These are phyloP conservation scores for Hypomontagnella monticulosa DNA, from an alignment of 495 filamentous ascomycete species.

Conservation along the genomic window DNA sequence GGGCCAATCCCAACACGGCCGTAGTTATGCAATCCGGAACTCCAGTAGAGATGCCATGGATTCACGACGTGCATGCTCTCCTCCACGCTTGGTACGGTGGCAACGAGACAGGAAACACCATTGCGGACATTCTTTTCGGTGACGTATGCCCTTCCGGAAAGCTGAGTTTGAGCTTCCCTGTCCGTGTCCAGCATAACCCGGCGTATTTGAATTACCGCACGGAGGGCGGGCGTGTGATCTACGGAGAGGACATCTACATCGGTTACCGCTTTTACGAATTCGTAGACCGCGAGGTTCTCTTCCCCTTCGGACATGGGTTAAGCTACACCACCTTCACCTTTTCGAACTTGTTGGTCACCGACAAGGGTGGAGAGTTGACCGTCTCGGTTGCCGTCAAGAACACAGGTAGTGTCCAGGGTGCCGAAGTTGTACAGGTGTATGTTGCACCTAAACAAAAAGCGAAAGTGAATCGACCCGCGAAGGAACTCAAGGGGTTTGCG, in stretches of 20 bases:
- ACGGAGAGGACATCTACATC: constrained; percentile 80
- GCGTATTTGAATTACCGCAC: constrained; percentile 77
- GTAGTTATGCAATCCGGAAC: constrained; percentile 77
- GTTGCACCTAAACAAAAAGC: constrained; percentile 55
- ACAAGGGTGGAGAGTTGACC: constrained; percentile 50
- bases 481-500: constrained; percentile 77
- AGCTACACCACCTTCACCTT: constrained; percentile 76
- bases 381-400: constrained; percentile 60
- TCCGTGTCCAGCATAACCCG: constrained; percentile 74
- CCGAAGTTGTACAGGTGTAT: constrained; percentile 75
- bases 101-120: constrained; percentile 72
- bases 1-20: constrained; percentile 69
- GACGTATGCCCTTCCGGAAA: constrained; percentile 73
- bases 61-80: constrained; percentile 60
- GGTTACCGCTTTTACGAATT: constrained; percentile 82
- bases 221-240: constrained; percentile 74
- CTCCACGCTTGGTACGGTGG: constrained; percentile 74
- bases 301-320: constrained; percentile 79
- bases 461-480: constrained; percentile 66
- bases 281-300: constrained; percentile 66
- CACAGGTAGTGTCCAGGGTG: constrained; percentile 69
- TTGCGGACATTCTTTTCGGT: constrained; percentile 75
- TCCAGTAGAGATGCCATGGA: constrained; percentile 79
- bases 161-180: constrained; percentile 74
- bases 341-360: constrained; percentile 57